Base-by-base conservation (phyloP, 2,329 filamentous ascomycete species). In the Penicillium sp. region DNA sequence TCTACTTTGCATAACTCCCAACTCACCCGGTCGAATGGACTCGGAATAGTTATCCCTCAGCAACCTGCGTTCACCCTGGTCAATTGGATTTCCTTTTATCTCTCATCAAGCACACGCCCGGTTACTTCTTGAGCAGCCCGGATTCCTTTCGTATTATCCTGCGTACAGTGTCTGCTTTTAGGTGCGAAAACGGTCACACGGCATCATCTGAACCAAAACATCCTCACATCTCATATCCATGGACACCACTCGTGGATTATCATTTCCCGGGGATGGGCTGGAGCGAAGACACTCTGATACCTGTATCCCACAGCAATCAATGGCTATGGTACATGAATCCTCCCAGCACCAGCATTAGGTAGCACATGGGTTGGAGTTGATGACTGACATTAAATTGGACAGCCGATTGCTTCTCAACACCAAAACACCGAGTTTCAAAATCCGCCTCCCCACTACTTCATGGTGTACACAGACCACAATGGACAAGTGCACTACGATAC, bases 381-480 rank as follows among this genome's bases (percentile, higher is more conserved):
- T 4, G 22, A 34, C 47, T 54, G 18, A 53, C 7, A 36, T 11
- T 27, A 4, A 36, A 11, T 36, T 31, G 22, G 47, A 54, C 48
- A 68, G 64, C 43, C 64, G 2, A 53, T 58, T 29, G 50, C 57
- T 48, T 55, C 61, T 34, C 60, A 59, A 49, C 42, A 60, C 14
- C 48, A 52, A 18, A 55, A 55, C 38, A 49, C 63, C 10, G 59
- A 64, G 18, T 59, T 69, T 40, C 38, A 40, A 40, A 40, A 21
- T 10, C 65, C 68, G 22, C 70, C 71, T 32, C 62, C 66, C 5
- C 72, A 74, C 48, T 74, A 68, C 45, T 71, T 70, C n/a, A 59
- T 74, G 51, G 63, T 74, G 36, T 74, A 71, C 47, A 62, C 73
- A 29, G 70, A 74, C 45, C 63, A 67, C 14, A 65, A 70, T 47